Evolutionary conservation across 1,284 basidiomycete genomes (phyloP), one percentile per base, ranked within the genome.

Genomic region (Takashimella tepidaria): DNA sequence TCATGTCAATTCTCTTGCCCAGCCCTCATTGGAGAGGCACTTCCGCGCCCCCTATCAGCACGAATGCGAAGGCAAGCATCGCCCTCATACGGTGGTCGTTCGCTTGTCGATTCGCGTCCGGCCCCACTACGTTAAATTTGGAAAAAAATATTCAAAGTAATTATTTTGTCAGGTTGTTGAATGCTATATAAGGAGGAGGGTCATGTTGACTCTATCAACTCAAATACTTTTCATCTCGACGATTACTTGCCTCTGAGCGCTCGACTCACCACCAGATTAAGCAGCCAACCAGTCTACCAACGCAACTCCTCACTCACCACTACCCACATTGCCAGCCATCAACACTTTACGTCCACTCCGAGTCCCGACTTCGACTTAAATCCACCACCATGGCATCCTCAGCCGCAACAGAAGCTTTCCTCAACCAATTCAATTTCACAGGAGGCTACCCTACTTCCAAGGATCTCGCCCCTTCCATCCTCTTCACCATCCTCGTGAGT

Each of bases 381-480:
- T n/a, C n/a, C n/a, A n/a, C n/a, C n/a, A n/a, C n/a, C n/a, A 37
- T 37, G 31, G 8, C 31, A 8, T 8, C 16, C 31, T 8, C 8
- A 8, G 31, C 31, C 31, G 31, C 31, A 16, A 37, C 31, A 37
- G 31, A 8, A 8, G 16, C 8, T 16, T 43, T 8, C n/a, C 57
- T 65, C 41, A 41, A 51, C 51, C 40, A 55, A 19, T 57, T 65
- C 57, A 67, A 66, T 60, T 67, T 67, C 24, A 61, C 67, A 3
- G 67, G 67, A 12, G 67, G 67, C 8, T 59, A 57, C 50, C 68
- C 68, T 3, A 52, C 51, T 27, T 47, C 56, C 1, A 43, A 21
- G 2, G 69, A 70, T 54, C 56, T 70, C 1, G 69, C 66, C 5
- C 69, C 69, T 3, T 62, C 60, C 22, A 67, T 69, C 47, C 41